Base-by-base conservation (phyloP, 257 asterid genomes). In the Apocynum venetum region DNA sequence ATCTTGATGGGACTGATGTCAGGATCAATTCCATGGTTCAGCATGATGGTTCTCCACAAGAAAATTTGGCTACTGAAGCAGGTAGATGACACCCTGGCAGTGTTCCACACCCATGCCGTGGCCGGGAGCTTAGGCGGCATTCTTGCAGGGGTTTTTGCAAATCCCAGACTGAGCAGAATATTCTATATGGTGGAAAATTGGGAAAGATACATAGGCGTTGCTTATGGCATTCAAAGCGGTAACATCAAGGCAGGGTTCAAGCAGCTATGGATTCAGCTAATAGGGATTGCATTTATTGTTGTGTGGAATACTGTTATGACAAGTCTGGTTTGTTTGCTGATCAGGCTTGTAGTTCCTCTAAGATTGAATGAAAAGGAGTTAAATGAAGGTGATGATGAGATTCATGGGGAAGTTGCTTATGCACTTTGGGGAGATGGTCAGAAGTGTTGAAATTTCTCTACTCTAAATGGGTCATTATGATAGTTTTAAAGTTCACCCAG, bases 21-120 rank as follows among this genome's bases (percentile, higher is more conserved):
- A 1, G 98, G 98, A 48, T 70, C 85, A 74, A 89, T 93, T 49
- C 97, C 98, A 1, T 93, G 97, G 97, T 89, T 85, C 85, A 91
- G 91, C 0, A 93, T 93, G 97, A 93, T 91, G 97, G 83, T 91
- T 73, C 87, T 93, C 44, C 98, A 93, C 88, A 91, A 93, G 86
- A 89, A 86, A 78, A 80, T 79, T 3, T 66, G 83, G 82, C 76
- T 93, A 2, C 88, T 93, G 4, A 85, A 84, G 59, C 86, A 89
- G 57, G 93, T 90, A 4, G 97, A 91, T 48, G 97, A 93, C 84
- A 91, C 98, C 10, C 64, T 93, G 87, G 96, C 90, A 15, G 96
- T 93, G 1, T 85, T 89, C 89, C 97, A 92, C 89, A 93, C 97
- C 25, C 97, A 93, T 59, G 92, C 92, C 0, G 88, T 93, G 8